Evolutionary conservation across 768 basidiomycete species (phyloP).

Genomic region (Russula sp.): DNA sequence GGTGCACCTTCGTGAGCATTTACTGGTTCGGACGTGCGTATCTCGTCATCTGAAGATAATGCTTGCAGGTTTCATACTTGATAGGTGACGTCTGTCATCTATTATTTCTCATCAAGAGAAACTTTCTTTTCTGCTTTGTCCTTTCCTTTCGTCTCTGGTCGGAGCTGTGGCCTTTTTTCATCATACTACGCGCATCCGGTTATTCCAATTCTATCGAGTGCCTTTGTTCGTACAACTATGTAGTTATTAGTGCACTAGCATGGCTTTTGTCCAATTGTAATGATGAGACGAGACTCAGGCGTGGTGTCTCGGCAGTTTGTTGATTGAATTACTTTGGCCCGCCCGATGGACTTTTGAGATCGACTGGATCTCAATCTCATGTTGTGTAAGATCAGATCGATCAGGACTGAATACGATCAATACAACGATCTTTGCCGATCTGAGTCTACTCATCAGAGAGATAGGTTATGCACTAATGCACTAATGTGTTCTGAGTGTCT

Average conservation of each 20-base stretch:
- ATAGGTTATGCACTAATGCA: no score
- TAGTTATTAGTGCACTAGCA: constrained; percentile 8
- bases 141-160: not conserved
- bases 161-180: not conserved
- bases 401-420: not conserved
- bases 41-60: not conserved
- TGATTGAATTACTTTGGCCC: not conserved
- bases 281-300: not conserved
- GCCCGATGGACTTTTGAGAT: constrained; percentile 2
- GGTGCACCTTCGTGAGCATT: constrained; percentile 14
- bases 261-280: not conserved
- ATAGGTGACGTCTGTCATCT: not conserved
- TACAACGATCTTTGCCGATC: not conserved
- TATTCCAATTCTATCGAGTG: not conserved
- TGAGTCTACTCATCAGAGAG: not conserved
- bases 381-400: constrained; percentile 10
- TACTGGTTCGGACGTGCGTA: not conserved
- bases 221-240: constrained; percentile 2
- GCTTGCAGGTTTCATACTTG: constrained; percentile 11
- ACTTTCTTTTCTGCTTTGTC: not conserved
- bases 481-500: not conserved
- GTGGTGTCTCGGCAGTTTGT: not conserved
- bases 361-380: constrained; percentile 5
- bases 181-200: not conserved
- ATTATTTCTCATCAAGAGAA: not conserved